Conservation (phyloP, 1,284 basidiomycete species). For the Tilletia horrida region DNA sequence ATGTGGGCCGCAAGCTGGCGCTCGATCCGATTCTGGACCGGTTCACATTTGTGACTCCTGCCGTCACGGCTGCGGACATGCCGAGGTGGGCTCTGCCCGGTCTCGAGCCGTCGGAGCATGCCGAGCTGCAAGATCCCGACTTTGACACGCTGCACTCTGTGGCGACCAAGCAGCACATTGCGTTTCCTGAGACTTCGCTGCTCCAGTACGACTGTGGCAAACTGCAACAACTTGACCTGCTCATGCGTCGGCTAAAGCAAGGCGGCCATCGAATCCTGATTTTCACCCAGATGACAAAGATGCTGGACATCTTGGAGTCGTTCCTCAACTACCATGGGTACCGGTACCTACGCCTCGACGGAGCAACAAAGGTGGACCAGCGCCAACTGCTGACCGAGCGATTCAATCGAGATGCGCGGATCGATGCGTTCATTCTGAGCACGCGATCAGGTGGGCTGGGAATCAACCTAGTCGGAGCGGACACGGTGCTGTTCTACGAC, state of each 20-base stretch:
- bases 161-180: constrained; percentile 82
- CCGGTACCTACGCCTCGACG: constrained; percentile 86
- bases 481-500: constrained; percentile 94
- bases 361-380: constrained; percentile 92
- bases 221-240: constrained; percentile 73
- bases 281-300: constrained; percentile 95
- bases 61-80: constrained; percentile 73
- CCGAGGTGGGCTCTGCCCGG: constrained; percentile 64
- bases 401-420: constrained; percentile 86
- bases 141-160: constrained; percentile 65
- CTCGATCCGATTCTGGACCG: constrained; percentile 65
- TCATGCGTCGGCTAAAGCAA: constrained; percentile 78
- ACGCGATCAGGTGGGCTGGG: constrained; percentile 91
- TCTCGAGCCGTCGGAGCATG: constrained; percentile 34
- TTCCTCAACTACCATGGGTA: constrained; percentile 92
- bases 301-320: constrained; percentile 88
- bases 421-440: constrained; percentile 90
- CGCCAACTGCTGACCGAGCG: constrained; percentile 90
- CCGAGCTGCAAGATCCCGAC: constrained; percentile 38
- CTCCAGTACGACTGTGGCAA: constrained; percentile 97
- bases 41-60: constrained; percentile 80
- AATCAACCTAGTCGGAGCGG: constrained; percentile 90
- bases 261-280: constrained; percentile 86
- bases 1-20: constrained; percentile 63
- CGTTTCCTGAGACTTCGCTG: constrained; percentile 84